Percentiles rank a stretch among this genome's conserved stretches.
Conservation (phyloP, 169 alveolate genomes). For the Neospora caninum region DNA sequence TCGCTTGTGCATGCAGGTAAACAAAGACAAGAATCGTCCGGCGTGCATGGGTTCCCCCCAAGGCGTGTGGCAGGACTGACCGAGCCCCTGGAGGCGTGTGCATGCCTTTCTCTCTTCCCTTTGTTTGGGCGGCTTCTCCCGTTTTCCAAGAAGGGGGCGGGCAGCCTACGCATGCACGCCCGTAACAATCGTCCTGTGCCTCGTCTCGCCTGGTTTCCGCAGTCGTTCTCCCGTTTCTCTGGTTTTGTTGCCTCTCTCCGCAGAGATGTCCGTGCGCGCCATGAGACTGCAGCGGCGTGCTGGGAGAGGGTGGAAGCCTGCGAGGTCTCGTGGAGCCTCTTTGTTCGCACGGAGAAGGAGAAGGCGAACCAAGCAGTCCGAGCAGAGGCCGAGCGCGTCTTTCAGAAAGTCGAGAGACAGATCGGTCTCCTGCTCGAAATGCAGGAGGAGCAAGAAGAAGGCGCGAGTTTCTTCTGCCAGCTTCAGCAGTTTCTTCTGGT, state of each 20-base stretch:
- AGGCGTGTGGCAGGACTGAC: no score
- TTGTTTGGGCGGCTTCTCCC: no score
- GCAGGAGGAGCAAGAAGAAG: neutral
- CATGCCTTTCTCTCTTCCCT: no score
- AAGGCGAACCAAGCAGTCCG: neutral
- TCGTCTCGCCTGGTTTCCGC: no score
- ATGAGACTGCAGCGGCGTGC: neutral
- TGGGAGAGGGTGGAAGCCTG: neutral
- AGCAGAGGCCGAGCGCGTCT: neutral
- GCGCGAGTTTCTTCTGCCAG: neutral
- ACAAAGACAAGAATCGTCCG: no score
- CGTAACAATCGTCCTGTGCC: no score
- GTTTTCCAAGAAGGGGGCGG: no score
- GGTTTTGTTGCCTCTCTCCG: no score
- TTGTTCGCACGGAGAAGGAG: neutral
- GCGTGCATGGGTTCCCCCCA: no score
- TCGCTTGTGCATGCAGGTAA: neutral
- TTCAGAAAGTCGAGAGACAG: neutral
- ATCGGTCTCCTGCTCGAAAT: neutral
- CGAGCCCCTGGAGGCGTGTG: no score
- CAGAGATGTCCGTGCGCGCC: neutral
- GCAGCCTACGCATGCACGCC: no score
- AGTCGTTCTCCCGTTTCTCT: no score
- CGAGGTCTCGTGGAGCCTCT: neutral
- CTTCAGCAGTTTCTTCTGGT: neutral